Base-by-base conservation (phyloP, 2,329 filamentous ascomycete genomes). In the Fusarium ambrosium region DNA sequence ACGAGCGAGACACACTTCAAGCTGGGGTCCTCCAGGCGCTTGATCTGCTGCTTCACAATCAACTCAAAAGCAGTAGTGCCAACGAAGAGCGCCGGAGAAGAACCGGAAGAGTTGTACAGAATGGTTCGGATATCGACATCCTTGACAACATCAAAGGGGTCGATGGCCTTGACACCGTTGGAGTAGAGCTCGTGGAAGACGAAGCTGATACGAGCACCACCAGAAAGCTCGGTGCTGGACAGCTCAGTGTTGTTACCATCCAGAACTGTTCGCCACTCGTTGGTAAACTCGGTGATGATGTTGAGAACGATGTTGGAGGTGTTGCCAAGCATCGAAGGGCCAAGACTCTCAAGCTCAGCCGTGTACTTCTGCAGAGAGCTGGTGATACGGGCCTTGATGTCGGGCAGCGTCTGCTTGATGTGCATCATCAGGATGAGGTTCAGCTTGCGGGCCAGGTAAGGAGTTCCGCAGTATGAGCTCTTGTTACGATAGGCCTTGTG, bases 361-460 rank as follows among this genome's bases (percentile, higher is more conserved):
- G 90, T 88, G 84, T 99, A 99, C 83, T 99, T 99, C 82, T 95
- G 93, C 70, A 99, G 88, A 16, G 96, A 98, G 77, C 94, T 93
- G n/a, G 94, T 91, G 79, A 99, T 99, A 74, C 97, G 93, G 16
- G 94, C 95, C 87, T 99, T 99, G 88, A 99, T 99, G 82, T 99
- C 97, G 45, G 97, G 97, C 16, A 99, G 90, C 2, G 97, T 99
- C 87, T 99, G 96, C 86, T 99, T 99, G 88, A 99, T 99, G 87
- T 99, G 97, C 97, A 99, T 99, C 96, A 99, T 98, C 78, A 99
- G 90, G 81, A 99, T 98, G 80, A 99, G 89, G 85, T 99, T 99
- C 70, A 99, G 91, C 86, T 99, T 99, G 78, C 96, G 92, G 5
- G 97, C 97, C 70, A 99, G 88, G 82, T 99, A 99, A 5, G 97